A percentile compares a stretch with the other conserved stretches of the same genome.
Conservation (phyloP, 768 basidiomycete genomes). For the Tricholoma sp. region DNA sequence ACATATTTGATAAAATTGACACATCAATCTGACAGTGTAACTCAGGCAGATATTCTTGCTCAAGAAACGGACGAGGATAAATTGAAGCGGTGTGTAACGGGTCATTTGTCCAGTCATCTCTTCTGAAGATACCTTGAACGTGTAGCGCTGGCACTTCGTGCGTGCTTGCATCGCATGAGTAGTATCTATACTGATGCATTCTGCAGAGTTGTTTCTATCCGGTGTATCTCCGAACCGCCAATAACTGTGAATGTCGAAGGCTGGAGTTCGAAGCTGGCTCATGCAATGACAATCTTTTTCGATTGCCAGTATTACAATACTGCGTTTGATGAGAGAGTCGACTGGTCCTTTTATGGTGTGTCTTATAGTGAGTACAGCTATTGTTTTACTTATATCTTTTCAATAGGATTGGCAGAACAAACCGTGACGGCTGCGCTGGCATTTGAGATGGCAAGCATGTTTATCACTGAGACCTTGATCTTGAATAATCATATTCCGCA, state of each 20-base stretch:
- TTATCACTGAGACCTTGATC: neutral
- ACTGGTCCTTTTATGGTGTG: constrained; percentile 1
- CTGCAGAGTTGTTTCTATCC: neutral
- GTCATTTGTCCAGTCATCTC: no score
- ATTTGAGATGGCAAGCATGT: neutral
- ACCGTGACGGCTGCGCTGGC: neutral
- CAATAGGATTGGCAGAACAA: neutral
- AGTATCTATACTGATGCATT: neutral
- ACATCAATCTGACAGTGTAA: neutral
- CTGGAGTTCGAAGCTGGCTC: neutral
- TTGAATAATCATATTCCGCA: neutral
- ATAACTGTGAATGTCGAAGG: neutral
- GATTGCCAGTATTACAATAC: neutral
- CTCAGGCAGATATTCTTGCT: neutral
- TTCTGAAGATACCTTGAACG: neutral
- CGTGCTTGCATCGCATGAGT: neutral
- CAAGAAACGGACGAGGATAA: neutral
- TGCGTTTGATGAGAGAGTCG: neutral
- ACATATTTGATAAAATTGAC: neutral
- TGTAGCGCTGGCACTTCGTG: neutral
- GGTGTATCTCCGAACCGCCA: neutral
- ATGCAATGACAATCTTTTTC: neutral
- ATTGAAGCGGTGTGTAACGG: neutral
- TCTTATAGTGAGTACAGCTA: neutral
- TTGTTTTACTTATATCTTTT: neutral